Evolutionary conservation across 805 yeast genomes (phyloP), one percentile per base, ranked within the genome.

Genomic region (Pichia paraexigua): DNA sequence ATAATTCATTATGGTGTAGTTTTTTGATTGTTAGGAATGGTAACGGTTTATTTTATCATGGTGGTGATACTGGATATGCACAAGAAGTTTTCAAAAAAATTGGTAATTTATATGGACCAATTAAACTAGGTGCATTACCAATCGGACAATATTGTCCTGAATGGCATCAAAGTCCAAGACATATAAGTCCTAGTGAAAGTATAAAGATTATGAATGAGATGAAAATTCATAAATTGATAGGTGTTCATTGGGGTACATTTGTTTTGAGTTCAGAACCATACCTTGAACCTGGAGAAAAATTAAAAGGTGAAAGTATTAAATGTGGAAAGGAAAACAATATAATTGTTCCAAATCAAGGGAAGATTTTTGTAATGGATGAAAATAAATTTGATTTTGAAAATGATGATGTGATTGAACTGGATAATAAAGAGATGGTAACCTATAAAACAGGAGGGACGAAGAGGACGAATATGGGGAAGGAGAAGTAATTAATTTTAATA

Each of bases 241-340:
- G 98, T 1, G 89, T 92, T 32, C 98, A 92, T 67, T 92, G 97
- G 95, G 98, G 98, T 0, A 92, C 98, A 0, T 92, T 90, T 68
- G 82, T 89, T 25, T 69, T 92, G 58, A 86, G 96, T 64, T 85
- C 90, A 45, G 98, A 92, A 66, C 85, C 87, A 51, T 88, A 85
- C 57, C 64, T 87, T 39, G 98, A 91, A 64, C 97, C 97, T 1
- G 85, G 86, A 53, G 69, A 73, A 50, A 67, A 74, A 60, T 66
- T 91, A 41, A 76, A 75, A 45, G 65, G 71, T 45, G 64, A 80
- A 47, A 83, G 91, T 0, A 63, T 59, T 49, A 64, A 58, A n/a
- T 58, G 58, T 18, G 69, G 66, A 39, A 71, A 66, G 49, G 58
- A 58, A 0, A 61, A 71, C 40, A 68, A 70, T 55, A 80, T 76